Evolutionary conservation across 164 flowering plant genomes (phyloP).

Genomic region (Dillenia turbinata): DNA sequence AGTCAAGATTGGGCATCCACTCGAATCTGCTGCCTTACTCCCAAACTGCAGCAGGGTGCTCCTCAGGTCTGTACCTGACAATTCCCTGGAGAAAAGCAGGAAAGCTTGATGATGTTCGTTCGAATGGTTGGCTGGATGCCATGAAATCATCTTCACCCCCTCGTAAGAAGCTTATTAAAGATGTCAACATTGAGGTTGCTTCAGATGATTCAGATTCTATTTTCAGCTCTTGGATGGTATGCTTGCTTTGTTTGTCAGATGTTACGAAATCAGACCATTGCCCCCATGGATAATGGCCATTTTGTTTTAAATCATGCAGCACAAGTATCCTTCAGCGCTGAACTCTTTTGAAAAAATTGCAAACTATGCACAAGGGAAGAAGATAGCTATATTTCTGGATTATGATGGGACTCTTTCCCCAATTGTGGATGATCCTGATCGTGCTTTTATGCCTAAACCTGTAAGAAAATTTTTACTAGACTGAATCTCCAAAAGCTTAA

Average conservation of each 20-base stretch:
- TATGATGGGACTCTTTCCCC: slow-evolving; percentile 87
- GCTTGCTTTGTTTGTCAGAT: not conserved
- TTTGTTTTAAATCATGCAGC: slow-evolving; percentile 25
- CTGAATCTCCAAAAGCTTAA: too few relatives aligned
- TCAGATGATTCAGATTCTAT: slow-evolving; percentile 41
- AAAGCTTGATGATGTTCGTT: slow-evolving; percentile 54
- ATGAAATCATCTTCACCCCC: slow-evolving; percentile 84
- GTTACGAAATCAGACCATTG: not conserved
- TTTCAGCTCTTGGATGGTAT: slow-evolving; percentile 66
- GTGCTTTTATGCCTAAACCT: slow-evolving; percentile 57
- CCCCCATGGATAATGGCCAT: not conserved
- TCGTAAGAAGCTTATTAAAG: slow-evolving; percentile 51
- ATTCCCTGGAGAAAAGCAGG: slow-evolving; percentile 52
- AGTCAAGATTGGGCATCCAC: slow-evolving; percentile 63
- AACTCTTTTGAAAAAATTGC: slow-evolving; percentile 42
- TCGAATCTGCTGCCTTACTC: slow-evolving; percentile 43
- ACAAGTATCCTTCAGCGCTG: slow-evolving; percentile 70
- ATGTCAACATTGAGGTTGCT: slow-evolving; percentile 31
- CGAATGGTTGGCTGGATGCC: slow-evolving; percentile 73
- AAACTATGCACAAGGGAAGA: slow-evolving; percentile 44
- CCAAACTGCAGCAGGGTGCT: slow-evolving; percentile 23
- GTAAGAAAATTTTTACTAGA: slow-evolving; percentile 27
- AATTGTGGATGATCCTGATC: slow-evolving; percentile 74
- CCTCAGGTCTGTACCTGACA: slow-evolving; percentile 26
- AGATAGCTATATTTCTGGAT: slow-evolving; percentile 66